These are phyloP conservation scores for Ganoderma sinense DNA, from an alignment of 1,284 basidiomycete genomes.

Conservation along the genomic window DNA sequence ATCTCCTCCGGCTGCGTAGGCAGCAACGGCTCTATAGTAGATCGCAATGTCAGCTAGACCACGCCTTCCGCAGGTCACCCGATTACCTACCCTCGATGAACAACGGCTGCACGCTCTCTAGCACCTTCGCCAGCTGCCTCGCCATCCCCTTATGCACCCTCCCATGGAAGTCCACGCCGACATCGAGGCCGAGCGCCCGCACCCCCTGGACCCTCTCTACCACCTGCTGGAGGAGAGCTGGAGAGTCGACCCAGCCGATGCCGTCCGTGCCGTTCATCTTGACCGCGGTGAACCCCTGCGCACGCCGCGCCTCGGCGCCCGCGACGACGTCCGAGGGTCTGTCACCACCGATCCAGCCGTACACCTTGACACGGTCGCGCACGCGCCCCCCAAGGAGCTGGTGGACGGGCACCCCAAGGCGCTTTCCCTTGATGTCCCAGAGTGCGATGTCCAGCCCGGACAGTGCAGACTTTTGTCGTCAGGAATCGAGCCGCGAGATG, in stretches of 20 bases:
- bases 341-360: conserved; percentile 81
- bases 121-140: conserved; percentile 74
- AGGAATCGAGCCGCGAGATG: background rate
- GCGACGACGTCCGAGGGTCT: conserved; percentile 68
- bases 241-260: conserved; percentile 59
- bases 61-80: background rate
- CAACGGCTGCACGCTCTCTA: conserved; percentile 72
- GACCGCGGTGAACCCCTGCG: conserved; percentile 78
- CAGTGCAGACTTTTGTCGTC: conserved; percentile 52
- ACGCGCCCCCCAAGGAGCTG: conserved; percentile 81
- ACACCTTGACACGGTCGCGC: conserved; percentile 63
- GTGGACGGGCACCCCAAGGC: conserved; percentile 78
- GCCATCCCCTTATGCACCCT: conserved; percentile 79
- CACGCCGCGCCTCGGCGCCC: conserved; percentile 67
- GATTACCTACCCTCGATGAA: conserved; percentile 69
- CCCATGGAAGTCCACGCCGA: conserved; percentile 69
- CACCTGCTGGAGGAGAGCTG: conserved; percentile 59
- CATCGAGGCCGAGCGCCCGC: conserved; percentile 70
- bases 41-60: background rate
- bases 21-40: conserved; percentile 63
- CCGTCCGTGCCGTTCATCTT: conserved; percentile 79
- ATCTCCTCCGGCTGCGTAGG: conserved; percentile 75
- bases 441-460: conserved; percentile 64
- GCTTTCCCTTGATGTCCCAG: conserved; percentile 85
- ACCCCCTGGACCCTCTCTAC: conserved; percentile 71